These are phyloP conservation scores for Daphne laureola DNA, from an alignment of 441 rosid genomes.

Conservation along the genomic window DNA sequence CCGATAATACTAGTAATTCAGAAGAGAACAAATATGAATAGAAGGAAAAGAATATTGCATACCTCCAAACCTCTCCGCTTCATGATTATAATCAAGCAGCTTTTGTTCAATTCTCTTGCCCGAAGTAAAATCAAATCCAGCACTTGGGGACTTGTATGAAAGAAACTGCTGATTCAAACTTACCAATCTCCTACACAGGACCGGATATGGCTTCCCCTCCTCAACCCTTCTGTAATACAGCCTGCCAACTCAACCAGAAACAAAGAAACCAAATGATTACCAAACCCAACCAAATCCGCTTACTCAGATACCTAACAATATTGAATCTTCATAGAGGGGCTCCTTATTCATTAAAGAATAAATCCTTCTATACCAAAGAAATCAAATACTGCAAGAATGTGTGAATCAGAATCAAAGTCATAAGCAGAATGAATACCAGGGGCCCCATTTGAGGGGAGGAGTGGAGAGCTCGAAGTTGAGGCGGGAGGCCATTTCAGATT, in stretches of 20 bases:
- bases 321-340: too few relatives aligned
- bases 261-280: too few relatives aligned
- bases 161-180: slow-evolving; percentile 83
- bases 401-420: too few relatives aligned
- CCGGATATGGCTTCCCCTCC: slow-evolving; percentile 86
- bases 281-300: neutral
- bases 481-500: slow-evolving; percentile 87
- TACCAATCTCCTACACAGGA: slow-evolving; percentile 67
- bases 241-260: slow-evolving; percentile 30
- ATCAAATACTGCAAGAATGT: too few relatives aligned
- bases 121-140: slow-evolving; percentile 81
- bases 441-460: slow-evolving; percentile 91
- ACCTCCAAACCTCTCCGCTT: slow-evolving; percentile 98
- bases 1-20: neutral
- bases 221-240: slow-evolving; percentile 84
- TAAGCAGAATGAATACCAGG: slow-evolving; percentile 41
- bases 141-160: slow-evolving; percentile 61
- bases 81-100: slow-evolving; percentile 86
- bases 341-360: too few relatives aligned
- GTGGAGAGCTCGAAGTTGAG: slow-evolving; percentile 78
- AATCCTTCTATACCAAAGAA: too few relatives aligned
- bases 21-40: slow-evolving; percentile 1
- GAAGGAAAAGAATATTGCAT: neutral
- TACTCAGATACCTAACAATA: slow-evolving; percentile 6
- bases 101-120: slow-evolving; percentile 94